Evolutionary conservation across 352 stramenopile genomes (phyloP), one percentile per base, ranked within the genome.

Genomic region (Globisporangium cystogenes): DNA sequence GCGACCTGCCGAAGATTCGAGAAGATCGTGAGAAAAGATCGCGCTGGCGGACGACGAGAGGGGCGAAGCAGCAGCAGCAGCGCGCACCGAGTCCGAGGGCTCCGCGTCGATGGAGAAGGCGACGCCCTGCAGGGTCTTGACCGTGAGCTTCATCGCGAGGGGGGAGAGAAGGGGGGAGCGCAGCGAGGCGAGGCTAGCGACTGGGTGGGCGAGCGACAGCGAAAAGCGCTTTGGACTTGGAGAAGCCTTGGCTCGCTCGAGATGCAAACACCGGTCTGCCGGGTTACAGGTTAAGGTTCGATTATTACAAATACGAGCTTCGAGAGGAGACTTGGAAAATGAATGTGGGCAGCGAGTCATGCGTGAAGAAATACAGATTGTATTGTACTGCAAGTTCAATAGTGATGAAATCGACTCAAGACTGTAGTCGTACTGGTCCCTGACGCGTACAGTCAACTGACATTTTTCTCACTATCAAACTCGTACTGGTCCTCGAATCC

Each of bases 121-220:
- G n/a, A 90, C 78, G 63, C 83, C 83, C 63, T 92, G 81, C 23
- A 92, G 67, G 48, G 83, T 94, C 76, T 94, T 94, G 43, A 92
- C 79, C 39, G 83, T 90, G 51, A 92, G 78, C 77, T 91, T 94
- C 83, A 93, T 94, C 12, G 44, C 7, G 11, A n/a, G 37, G 16
- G 7, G 16, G 29, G 27, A 15, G 40, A 12, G 14, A 4, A 26
- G 5, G 31, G 2, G 23, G 6, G 21, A 21, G n/a, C 26, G 26
- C 2, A 5, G 26, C 26, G 26, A 29, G 37, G n/a, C 4, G 52
- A 43, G 35, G n/a, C 23, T 7, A 14, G 36, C 35, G 48, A 26
- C 5, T 20, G 8, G 4, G n/a, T 45, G 40, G 16, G 20, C 15
- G 40, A 5, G 26, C 26, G 26, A 29, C 5, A 29, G 5, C 5